Evolutionary conservation across 2,329 filamentous ascomycete genomes (phyloP), one percentile per base, ranked within the genome.

Genomic region (Botryosphaeria dothidea): DNA sequence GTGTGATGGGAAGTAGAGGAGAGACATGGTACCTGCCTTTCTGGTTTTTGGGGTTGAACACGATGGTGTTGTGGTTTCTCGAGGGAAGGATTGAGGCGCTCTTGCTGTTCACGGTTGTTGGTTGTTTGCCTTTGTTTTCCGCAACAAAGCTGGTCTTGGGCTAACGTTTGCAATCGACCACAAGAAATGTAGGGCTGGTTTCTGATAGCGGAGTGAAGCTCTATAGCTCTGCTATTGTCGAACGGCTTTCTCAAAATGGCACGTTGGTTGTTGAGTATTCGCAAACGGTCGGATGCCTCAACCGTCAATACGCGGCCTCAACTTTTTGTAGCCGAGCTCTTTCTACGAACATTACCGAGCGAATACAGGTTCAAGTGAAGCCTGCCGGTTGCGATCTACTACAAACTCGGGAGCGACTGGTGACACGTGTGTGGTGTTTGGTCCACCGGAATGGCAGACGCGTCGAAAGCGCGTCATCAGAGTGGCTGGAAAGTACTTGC

Each of bases 371-470:
- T 9, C 13, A 21, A 6, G 25, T 27, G 17, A 1, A 21, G 8
- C 23, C 4, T 36, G 13, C 27, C 5, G n/a, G 49, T 36, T 21
- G 27, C 19, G 9, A 52, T 34, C 8, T 34, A 17, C 3, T 31
- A 4, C 7, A 36, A 41, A 11, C 4, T 9, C n/a, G 7, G 6
- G 34, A 27, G 4, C 19, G 15, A 31, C 21, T 38, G 27, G 56
- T 31, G 56, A 45, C 56, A 60, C 56, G 56, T 60, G 41, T 57
- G 52, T 21, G n/a, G 41, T 46, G 56, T 60, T 23, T 8, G 13
- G 25, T 8, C 25, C 41, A 45, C 7, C 17, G 19, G 27, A 60
- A 23, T 46, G 41, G 27, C 29, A 45, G 56, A 21, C 56, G 56
- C 56, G 56, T 31, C 13, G 41, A 45, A 17, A 36, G 27, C 25